Percentiles rank a stretch among this genome's conserved stretches.
These are phyloP conservation scores for Halenospora varia DNA, from an alignment of 495 filamentous ascomycete genomes.

Conservation along the genomic window DNA sequence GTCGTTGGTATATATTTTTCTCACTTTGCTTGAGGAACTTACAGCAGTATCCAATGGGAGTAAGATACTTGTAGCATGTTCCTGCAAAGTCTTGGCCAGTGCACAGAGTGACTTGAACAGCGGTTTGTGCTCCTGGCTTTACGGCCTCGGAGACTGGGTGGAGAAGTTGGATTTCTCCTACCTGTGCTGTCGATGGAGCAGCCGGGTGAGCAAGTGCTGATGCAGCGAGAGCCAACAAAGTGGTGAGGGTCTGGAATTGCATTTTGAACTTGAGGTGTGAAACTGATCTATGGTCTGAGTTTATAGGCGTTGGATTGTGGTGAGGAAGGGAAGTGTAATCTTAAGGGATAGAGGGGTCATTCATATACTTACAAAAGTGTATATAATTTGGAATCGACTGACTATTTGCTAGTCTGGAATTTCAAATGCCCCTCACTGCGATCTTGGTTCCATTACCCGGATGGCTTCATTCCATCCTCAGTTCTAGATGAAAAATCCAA, in stretches of 20 bases:
- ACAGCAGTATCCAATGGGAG: background rate
- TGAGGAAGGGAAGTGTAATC: too few species aligned
- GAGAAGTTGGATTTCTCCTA: background rate
- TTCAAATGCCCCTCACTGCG: too few species aligned
- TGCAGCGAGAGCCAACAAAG: background rate
- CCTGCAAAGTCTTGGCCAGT: background rate
- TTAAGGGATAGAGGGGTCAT: too few species aligned
- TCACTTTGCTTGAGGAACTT: background rate
- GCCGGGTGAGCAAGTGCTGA: background rate
- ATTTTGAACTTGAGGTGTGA: background rate
- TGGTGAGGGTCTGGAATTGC: background rate
- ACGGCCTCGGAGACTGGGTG: background rate
- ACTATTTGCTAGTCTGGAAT: too few species aligned
- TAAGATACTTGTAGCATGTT: background rate
- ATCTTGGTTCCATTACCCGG: too few species aligned
- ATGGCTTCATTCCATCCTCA: too few species aligned
- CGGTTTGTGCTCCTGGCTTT: background rate
- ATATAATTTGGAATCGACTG: too few species aligned
- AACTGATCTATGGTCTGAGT: too few species aligned
- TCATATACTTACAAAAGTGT: too few species aligned
- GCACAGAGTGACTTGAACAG: background rate
- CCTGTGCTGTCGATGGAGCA: background rate
- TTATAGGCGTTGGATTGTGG: too few species aligned
- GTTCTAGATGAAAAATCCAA: too few species aligned
- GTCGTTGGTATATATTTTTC: background rate